These are phyloP conservation scores for Xylariaceae sp. DNA, from an alignment of 2,329 filamentous ascomycete species.

Conservation along the genomic window DNA sequence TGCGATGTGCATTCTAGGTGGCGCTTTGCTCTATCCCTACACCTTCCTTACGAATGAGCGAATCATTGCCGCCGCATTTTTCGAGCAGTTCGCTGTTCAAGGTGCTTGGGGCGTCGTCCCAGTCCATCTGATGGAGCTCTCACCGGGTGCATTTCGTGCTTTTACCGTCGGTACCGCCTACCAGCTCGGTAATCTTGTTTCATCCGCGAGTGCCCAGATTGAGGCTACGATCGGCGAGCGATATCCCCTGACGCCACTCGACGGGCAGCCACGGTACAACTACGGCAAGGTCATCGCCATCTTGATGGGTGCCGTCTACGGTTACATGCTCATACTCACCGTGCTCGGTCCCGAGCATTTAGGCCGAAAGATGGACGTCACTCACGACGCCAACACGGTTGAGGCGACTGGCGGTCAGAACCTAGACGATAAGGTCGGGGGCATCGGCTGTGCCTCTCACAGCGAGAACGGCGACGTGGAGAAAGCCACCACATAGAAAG, in stretches of 20 bases:
- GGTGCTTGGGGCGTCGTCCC: conserved; percentile 75
- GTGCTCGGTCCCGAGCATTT: conserved; percentile 58
- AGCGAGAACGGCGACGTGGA: conserved; percentile 27
- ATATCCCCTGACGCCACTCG: conserved; percentile 63
- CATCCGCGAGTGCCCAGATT: conserved; percentile 67
- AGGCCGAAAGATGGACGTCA: conserved; percentile 47
- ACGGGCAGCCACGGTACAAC: conserved; percentile 52
- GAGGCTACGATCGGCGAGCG: conserved; percentile 70
- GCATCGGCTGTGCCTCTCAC: conserved; percentile 11
- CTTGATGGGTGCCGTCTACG: conserved; percentile 83
- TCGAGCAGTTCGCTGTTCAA: conserved; percentile 76
- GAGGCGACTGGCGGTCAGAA: conserved; percentile 41
- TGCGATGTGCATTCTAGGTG: conserved; percentile 59
- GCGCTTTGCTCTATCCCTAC: conserved; percentile 79
- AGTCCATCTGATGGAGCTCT: conserved; percentile 74
- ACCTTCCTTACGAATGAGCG: conserved; percentile 60
- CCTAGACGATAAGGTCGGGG: conserved; percentile 32
- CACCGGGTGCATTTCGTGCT: conserved; percentile 67
- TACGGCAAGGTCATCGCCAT: conserved; percentile 86
- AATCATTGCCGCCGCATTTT: conserved; percentile 78
- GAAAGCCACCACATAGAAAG: too few relatives aligned
- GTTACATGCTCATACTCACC: conserved; percentile 57
- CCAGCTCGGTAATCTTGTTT: conserved; percentile 73
- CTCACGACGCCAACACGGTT: conserved; percentile 44
- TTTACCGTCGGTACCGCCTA: conserved; percentile 72